Base-by-base conservation (phyloP, 768 basidiomycete species). In the Multifurca ochricompacta region DNA sequence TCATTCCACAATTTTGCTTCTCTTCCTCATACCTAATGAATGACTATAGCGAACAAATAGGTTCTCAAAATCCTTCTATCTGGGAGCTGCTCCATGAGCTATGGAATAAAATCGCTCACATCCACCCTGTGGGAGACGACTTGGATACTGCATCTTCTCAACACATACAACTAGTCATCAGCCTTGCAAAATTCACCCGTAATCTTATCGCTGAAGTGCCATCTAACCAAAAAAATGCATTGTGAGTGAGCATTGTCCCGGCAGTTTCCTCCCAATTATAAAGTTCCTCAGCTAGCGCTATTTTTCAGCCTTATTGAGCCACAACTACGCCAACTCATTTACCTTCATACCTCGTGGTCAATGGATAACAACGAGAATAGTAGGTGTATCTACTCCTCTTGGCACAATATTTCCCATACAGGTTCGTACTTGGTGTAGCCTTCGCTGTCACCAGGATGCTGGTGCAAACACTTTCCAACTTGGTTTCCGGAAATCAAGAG, bases 391-490 rank as follows among this genome's bases (percentile, higher is more conserved):
- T 28, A 25, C 28, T 13, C 23, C 43, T 25, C 21, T 31, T 23
- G 11, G 34, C 27, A 36, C 10, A 9, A 34, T 7, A 14, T 32
- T 4, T 27, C 21, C 23, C 8, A 36, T 11, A 10, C n/a, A 18
- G 27, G 36, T 6, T 30, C n/a, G 23, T 40, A 25, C n/a, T 34
- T 39, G 36, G 7, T 14, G 46, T 63, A 94, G 92, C 79, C 54
- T 74, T 80, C 50, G 69, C 75, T 0, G 72, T 78, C 18, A 81
- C 85, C 7, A 76, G 87, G 14, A 75, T 88, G 54, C 70, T 89
- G 27, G 74, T 83, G 2, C 91, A 96, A 66, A 71, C 87, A 3
- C 74, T 95, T 27, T 87, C 91, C 18, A 96, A 96, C 66, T 73
- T 91, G 21, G 77, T 94, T 30, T 91, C 93, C 2, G 76, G 77